Percentiles rank a stretch among this genome's conserved stretches.
Evolutionary conservation across 2,329 filamentous ascomycete genomes (phyloP).

Genomic region (Verticillium zaregamsianum): DNA sequence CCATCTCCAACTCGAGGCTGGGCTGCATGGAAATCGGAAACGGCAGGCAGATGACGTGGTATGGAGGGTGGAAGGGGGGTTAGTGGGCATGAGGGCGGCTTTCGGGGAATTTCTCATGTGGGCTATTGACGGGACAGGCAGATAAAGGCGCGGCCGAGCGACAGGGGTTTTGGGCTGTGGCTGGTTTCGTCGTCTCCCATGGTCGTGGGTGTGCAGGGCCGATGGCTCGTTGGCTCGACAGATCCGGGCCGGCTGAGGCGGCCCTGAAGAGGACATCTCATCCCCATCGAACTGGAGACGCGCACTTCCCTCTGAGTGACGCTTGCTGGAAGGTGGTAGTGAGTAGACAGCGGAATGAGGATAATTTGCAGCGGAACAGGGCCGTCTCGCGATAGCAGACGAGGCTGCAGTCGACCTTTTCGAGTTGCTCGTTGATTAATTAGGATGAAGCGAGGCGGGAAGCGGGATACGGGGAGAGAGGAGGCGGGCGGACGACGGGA

Average conservation of each 20-base stretch:
- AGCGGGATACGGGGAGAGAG: neutral
- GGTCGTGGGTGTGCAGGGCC: conserved; percentile 3
- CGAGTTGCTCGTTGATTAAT: neutral
- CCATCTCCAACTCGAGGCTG: neutral
- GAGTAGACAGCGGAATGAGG: neutral
- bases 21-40: neutral
- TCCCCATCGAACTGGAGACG: neutral
- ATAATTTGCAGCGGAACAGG: neutral
- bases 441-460: neutral
- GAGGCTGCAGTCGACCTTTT: neutral
- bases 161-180: neutral
- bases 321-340: neutral
- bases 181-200: neutral
- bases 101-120: neutral
- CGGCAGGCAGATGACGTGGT: neutral
- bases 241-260: conserved; percentile 8
- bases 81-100: neutral
- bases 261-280: neutral
- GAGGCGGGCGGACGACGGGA: neutral
- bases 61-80: neutral
- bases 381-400: neutral
- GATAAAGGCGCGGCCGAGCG: neutral
- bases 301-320: neutral
- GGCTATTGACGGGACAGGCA: neutral
- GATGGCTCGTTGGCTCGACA: conserved; percentile 11